Base-by-base conservation (phyloP, 73 alveolate species). In the Uronychia binucleata region DNA sequence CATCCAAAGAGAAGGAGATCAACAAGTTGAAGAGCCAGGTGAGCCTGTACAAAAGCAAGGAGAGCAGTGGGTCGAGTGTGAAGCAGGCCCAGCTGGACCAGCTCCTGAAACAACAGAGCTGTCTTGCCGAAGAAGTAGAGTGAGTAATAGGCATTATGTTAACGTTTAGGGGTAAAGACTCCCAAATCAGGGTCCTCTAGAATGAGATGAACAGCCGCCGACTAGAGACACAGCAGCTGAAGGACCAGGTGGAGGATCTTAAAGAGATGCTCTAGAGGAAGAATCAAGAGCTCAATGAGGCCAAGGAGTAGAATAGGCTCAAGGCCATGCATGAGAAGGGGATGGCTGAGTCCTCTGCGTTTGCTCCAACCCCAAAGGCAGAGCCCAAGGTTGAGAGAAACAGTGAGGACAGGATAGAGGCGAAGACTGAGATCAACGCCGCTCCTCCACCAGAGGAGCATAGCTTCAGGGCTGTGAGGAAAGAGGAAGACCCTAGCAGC, bases 1-100 rank as follows among this genome's bases (percentile, higher is more conserved):
- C 34, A 34, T 1, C 58, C 29, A 26, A 83, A 34, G 90, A 83
- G 28, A 83, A 83, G 33, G 85, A 74, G 25, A 1, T 83, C 0
- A 33, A 67, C 26, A 83, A 75, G 81, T 1, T 75, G 58, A 59
- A 28, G 29, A n/a, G n/a, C n/a, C n/a, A n/a, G n/a, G n/a, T n/a
- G n/a, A n/a, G n/a, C n/a, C n/a, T n/a, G n/a, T n/a, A n/a, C n/a
- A n/a, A n/a, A n/a, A n/a, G n/a, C n/a, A n/a, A n/a, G n/a, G n/a
- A n/a, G n/a, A n/a, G n/a, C n/a, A n/a, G n/a, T n/a, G n/a, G n/a
- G n/a, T n/a, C n/a, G n/a, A n/a, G n/a, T n/a, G n/a, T n/a, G n/a
- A n/a, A n/a, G n/a, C n/a, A n/a, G n/a, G n/a, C n/a, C n/a, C n/a
- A n/a, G n/a, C n/a, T n/a, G n/a, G n/a, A n/a, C n/a, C n/a, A n/a